Conservation (phyloP, 1,284 basidiomycete genomes). For the Leccinum fallax region DNA sequence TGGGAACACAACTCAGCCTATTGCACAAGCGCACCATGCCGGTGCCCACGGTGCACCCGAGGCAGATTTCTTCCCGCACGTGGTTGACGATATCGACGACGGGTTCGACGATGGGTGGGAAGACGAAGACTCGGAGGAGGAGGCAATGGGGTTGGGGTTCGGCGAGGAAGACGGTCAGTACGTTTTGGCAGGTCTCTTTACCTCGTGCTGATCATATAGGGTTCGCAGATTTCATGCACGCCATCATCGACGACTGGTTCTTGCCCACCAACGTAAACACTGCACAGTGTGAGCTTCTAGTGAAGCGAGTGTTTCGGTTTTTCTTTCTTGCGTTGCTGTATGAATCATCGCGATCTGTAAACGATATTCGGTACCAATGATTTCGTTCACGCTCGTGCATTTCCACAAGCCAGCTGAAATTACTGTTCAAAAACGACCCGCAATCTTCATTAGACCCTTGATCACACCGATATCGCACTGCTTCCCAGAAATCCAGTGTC, state of each 20-base stretch:
- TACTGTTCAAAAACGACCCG: not conserved
- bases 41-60: not conserved
- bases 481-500: not conserved
- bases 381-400: not conserved
- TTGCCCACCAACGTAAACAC: slow-evolving; percentile 23
- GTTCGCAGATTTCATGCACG: slow-evolving; percentile 18
- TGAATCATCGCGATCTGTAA: not conserved
- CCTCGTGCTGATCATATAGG: slow-evolving; percentile 5
- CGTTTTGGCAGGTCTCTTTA: not conserved
- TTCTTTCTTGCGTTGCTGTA: not conserved
- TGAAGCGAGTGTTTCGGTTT: not conserved
- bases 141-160: not conserved
- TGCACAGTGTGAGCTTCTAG: slow-evolving; percentile 26
- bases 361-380: not conserved
- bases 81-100: slow-evolving; percentile 18
- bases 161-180: slow-evolving; percentile 11
- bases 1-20: not conserved
- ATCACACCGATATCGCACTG: not conserved
- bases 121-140: slow-evolving; percentile 16
- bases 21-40: not conserved
- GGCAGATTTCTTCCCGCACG: slow-evolving; percentile 8
- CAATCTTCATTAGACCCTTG: not conserved
- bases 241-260: slow-evolving; percentile 26
- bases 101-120: slow-evolving; percentile 16
- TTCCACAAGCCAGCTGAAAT: not conserved